phyloP scores from a whole-genome alignment of 768 basidiomycete genomes.

The Rhodosporidiobolus odoratus region DNA sequence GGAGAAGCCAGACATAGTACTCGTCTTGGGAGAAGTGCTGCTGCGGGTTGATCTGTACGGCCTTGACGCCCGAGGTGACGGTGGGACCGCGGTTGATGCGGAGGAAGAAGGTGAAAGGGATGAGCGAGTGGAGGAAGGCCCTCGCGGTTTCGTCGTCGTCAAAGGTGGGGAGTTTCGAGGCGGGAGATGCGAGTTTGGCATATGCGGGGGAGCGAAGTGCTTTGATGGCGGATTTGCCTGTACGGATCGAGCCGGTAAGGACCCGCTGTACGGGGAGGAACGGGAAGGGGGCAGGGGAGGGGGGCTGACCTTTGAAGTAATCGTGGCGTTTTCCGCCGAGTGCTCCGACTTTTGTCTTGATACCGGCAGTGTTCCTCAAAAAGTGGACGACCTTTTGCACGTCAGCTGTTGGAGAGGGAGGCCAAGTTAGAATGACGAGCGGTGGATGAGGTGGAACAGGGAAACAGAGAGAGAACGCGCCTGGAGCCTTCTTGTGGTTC shows the following conservation, averaged over 20 bases:
- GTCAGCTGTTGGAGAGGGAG: constrained; percentile 50
- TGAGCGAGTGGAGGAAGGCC: constrained; percentile 60
- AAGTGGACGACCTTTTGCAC: constrained; percentile 78
- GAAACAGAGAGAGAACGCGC: neutral
- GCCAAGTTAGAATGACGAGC: neutral
- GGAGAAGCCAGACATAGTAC: constrained; percentile 96
- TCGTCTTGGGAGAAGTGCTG: constrained; percentile 76
- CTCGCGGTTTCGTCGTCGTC: constrained; percentile 70
- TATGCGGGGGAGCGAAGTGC: constrained; percentile 90
- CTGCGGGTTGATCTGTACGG: constrained; percentile 65
- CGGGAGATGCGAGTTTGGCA: constrained; percentile 67
- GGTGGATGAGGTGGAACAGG: constrained; percentile 10
- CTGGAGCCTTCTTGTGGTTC: constrained; percentile 22
- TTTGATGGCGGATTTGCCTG: constrained; percentile 89
- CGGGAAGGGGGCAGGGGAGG: neutral
- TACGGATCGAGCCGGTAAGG: neutral
- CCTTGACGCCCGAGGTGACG: constrained; percentile 49
- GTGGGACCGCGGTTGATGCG: constrained; percentile 71
- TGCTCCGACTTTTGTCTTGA: constrained; percentile 83
- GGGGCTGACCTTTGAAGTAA: constrained; percentile 83
- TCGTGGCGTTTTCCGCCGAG: constrained; percentile 90
- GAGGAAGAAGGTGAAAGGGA: constrained; percentile 85
- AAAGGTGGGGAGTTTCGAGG: constrained; percentile 48
- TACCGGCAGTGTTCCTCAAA: constrained; percentile 74
- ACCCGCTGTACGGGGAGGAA: constrained; percentile 1